Evolutionary conservation across 2,329 filamentous ascomycete species (phyloP), one percentile per base, ranked within the genome.

Genomic region (Ceratocystis albifundus): DNA sequence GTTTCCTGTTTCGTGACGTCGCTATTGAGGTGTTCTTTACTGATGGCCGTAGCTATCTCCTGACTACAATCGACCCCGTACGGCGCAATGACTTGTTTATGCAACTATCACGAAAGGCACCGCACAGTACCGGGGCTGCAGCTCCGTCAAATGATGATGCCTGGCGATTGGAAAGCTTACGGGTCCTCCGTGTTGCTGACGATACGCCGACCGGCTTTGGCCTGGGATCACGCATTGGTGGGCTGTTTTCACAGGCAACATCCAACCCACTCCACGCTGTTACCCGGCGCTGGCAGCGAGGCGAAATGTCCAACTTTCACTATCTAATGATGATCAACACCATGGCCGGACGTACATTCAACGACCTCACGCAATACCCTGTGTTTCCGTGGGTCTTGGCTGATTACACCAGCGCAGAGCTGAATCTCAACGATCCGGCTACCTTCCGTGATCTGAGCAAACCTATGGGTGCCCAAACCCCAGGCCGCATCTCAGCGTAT

Each of bases 321-420:
- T 99, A 99, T 73, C 82, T 99, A 45, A 99, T 99, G 93, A 86
- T 96, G 68, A 86, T 99, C 72, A 99, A 99, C 73, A 97, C 94
- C 0, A 90, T 99, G 83, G 95, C 95, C 32, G 94, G 94, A 1
- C 82, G 94, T 64, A 97, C 94, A 0, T 99, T 99, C 78, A 99
- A 99, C 73, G 94, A 99, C 73, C 80, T 99, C 20, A 99, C 94
- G 0, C 95, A 99, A 72, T 99, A 99, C 72, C 94, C 94, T 0
- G 92, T 99, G 20, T 99, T 99, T 70, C 94, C 94, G 0, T 99
- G 94, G 94, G 87, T 99, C 2, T 78, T 99, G 59, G 92, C 94
- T 0, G 93, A 99, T 73, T 99, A 99, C 74, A 93, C 88, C 0
- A 97, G 93, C 71, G 88, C 96, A 20, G 91, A 96, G 73, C 80